phyloP scores from a whole-genome alignment of 1,284 basidiomycete species.

The Cutaneotrichosporon cutaneum region DNA sequence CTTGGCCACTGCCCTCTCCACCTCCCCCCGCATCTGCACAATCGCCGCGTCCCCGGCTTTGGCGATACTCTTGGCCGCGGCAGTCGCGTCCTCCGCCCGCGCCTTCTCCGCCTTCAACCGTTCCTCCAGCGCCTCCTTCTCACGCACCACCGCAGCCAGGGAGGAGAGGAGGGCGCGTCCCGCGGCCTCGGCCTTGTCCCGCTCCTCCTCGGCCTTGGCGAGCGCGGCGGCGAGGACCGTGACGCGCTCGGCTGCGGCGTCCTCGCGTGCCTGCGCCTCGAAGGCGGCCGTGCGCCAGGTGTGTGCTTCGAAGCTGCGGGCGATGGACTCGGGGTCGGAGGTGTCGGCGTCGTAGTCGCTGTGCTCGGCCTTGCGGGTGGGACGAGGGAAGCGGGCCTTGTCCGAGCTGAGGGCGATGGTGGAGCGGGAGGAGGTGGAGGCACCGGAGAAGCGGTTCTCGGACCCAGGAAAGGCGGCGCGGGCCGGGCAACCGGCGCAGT shows the following conservation, averaged over 20 bases:
- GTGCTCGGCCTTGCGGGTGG: too few species aligned
- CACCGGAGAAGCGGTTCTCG: neutral
- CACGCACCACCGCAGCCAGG: neutral
- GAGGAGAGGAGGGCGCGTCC: neutral
- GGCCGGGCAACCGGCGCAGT: too few species aligned
- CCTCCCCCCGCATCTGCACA: neutral
- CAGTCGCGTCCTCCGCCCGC: neutral
- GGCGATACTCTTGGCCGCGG: neutral
- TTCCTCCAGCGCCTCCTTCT: neutral
- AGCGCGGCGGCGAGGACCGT: neutral
- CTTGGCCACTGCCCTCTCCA: neutral
- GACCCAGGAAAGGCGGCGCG: too few species aligned
- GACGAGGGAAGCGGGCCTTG: too few species aligned
- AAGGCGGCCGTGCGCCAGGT: too few species aligned
- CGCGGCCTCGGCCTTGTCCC: neutral
- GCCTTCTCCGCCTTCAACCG: neutral
- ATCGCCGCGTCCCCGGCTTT: neutral
- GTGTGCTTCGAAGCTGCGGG: too few species aligned
- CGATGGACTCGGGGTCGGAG: too few species aligned
- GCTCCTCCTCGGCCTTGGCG: neutral
- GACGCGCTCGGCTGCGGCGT: too few species aligned
- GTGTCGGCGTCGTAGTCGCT: too few species aligned
- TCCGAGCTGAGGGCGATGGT: neutral
- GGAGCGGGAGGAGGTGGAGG: neutral
- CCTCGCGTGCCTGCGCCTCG: too few species aligned